Percentiles rank a stretch among this genome's conserved stretches.
Conservation (phyloP, 495 filamentous ascomycete species). For the Penicillium lagena region DNA sequence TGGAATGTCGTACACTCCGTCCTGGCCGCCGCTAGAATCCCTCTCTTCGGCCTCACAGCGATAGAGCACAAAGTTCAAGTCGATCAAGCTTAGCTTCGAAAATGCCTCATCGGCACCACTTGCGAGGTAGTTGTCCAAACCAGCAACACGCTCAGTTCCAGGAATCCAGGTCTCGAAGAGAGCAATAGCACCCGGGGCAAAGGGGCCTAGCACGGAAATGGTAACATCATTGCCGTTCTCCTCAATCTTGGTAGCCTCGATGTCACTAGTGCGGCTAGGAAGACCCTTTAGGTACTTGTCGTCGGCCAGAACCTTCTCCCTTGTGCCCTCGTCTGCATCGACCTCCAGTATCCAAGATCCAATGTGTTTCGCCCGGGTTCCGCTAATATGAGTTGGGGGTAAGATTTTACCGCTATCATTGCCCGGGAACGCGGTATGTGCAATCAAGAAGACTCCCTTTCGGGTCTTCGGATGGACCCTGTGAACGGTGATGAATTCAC, state of each 20-base stretch:
- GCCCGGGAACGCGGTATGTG: constrained; percentile 89
- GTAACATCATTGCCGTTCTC: constrained; percentile 61
- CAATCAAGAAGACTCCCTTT: constrained; percentile 89
- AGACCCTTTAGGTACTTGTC: constrained; percentile 68
- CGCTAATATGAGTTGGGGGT: constrained; percentile 66
- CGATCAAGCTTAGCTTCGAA: constrained; percentile 60
- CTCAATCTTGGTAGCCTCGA: constrained; percentile 67
- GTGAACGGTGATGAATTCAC: constrained; percentile 93
- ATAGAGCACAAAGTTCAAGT: constrained; percentile 90
- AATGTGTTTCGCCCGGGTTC: constrained; percentile 67
- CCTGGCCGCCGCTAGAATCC: constrained; percentile 68
- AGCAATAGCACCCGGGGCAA: constrained; percentile 89
- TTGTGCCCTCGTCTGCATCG: constrained; percentile 60
- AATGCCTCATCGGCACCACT: constrained; percentile 78
- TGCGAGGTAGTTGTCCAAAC: constrained; percentile 76
- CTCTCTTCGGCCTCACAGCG: constrained; percentile 88
- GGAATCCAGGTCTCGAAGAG: constrained; percentile 95
- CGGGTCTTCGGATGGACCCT: constrained; percentile 84
- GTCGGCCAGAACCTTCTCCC: constrained; percentile 57
- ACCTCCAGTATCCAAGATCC: constrained; percentile 89
- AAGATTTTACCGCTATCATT: constrained; percentile 73
- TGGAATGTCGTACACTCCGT: constrained; percentile 86
- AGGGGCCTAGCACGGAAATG: constrained; percentile 71
- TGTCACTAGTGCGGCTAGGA: constrained; percentile 66
- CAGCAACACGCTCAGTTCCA: constrained; percentile 67